Evolutionary conservation across 805 yeast genomes (phyloP), one percentile per base, ranked within the genome.

Genomic region (Ogataea saltuana): DNA sequence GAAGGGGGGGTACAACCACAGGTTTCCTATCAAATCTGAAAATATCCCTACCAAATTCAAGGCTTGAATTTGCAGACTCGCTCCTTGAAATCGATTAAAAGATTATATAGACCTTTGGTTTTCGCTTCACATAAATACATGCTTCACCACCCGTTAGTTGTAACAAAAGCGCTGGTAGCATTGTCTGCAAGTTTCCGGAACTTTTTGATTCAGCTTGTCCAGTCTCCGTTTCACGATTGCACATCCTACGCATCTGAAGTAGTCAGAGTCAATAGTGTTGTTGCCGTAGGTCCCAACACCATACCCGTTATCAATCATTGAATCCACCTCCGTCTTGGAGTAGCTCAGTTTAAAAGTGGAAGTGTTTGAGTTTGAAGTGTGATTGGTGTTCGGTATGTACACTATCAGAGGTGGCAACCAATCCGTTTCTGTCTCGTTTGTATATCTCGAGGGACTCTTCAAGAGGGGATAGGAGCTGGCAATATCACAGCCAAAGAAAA

Each of bases 311-410:
- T 63, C 55, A 21, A 80, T 56, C 77, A 80, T 72, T 3, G 62
- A 58, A 2, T 51, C 44, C 4, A 68, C 64, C 54, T 81, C 85
- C 0, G 54, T 55, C 10, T 60, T 55, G 2, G 67, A 68, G 55
- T 79, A 81, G 17, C 73, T 70, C 37, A 78, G 58, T 49, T 78
- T 75, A 59, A 81, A 81, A 0, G 86, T 81, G 1, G 85, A 80
- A 0, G 75, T 72, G 54, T 81, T 81, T 3, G 85, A 71, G 0
- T 59, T 46, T 46, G 59, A 75, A 0, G 73, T 58, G 39, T 68
- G 65, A 18, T 68, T 48, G 2, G 64, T 52, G 52, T 81, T 81
- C 3, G 78, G 72, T 38, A 68, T 63, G 51, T 80, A 80, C 0
- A 81, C 69, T 13, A 81, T 65, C 27, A 81, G 55, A 0, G 87